Conservation (phyloP, 2,329 filamentous ascomycete genomes). For the Xylariomycetidae sp. region DNA sequence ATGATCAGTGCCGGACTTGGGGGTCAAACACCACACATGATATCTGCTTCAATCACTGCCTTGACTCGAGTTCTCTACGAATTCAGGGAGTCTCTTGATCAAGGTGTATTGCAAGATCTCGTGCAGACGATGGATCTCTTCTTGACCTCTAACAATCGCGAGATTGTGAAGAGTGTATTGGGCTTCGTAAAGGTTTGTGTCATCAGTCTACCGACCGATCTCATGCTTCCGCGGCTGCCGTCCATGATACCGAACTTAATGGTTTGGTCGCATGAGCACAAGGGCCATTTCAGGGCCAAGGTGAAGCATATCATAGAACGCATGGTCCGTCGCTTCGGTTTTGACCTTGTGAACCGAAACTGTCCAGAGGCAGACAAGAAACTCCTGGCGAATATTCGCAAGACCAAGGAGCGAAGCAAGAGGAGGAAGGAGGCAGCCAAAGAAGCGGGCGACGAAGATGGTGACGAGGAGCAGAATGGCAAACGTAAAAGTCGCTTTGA, state of each 20-base stretch:
- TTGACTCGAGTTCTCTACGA: constrained; percentile 91
- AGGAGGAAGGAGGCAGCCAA: constrained; percentile 73
- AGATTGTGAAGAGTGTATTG: constrained; percentile 90
- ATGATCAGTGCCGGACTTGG: constrained; percentile 97
- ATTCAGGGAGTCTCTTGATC: constrained; percentile 68
- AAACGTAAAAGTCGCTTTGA: constrained; percentile 65
- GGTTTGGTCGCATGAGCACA: constrained; percentile 97
- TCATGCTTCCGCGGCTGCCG: constrained; percentile 73
- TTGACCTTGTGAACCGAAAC: constrained; percentile 70
- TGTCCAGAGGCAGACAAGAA: constrained; percentile 86
- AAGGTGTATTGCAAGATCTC: constrained; percentile 71
- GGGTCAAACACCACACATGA: constrained; percentile 92
- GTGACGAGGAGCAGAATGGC: constrained; percentile 43
- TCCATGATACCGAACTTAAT: constrained; percentile 85
- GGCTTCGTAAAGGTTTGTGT: constrained; percentile 97
- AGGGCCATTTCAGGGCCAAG: constrained; percentile 93
- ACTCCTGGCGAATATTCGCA: constrained; percentile 88
- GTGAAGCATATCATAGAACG: constrained; percentile 97
- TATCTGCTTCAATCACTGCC: constrained; percentile 93
- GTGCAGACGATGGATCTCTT: constrained; percentile 96
- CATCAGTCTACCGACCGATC: constrained; percentile 73
- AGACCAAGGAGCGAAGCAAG: constrained; percentile 87
- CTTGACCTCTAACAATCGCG: constrained; percentile 91
- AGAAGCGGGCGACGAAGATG: constrained; percentile 52
- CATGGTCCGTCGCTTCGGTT: constrained; percentile 87